Evolutionary conservation across 805 yeast species (phyloP).

Genomic region (Candida pini): DNA sequence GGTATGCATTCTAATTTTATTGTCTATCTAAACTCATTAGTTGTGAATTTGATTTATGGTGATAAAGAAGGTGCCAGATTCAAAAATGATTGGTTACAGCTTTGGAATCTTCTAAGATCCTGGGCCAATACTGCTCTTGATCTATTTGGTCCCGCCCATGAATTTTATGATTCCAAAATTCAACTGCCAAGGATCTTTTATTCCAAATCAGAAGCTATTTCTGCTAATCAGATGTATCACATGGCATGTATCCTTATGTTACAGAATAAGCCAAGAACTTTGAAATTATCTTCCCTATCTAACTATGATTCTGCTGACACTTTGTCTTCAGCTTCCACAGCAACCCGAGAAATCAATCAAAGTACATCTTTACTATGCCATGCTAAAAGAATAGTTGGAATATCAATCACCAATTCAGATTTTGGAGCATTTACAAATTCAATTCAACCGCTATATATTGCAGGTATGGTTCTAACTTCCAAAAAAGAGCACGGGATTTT

Average conservation of each 20-base stretch:
- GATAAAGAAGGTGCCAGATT: conserved; percentile 24
- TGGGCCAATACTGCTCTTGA: conserved; percentile 30
- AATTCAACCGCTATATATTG: conserved; percentile 24
- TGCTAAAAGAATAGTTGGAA: conserved; percentile 33
- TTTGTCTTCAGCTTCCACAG: not conserved
- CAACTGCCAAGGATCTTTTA: conserved; percentile 36
- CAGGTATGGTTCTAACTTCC: conserved; percentile 20
- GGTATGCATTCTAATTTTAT: conserved; percentile 35
- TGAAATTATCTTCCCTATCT: conserved; percentile 19
- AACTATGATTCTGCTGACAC: conserved; percentile 6
- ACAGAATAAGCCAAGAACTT: conserved; percentile 34
- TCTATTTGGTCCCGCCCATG: conserved; percentile 28
- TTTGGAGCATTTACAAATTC: conserved; percentile 23
- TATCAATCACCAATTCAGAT: conserved; percentile 27
- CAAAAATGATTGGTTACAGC: conserved; percentile 30
- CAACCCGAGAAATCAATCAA: not conserved
- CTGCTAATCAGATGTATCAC: conserved; percentile 36
- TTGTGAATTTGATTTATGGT: conserved; percentile 28
- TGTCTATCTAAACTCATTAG: conserved; percentile 33
- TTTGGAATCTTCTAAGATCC: conserved; percentile 32
- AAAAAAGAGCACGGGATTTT: conserved; percentile 20
- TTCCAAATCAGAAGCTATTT: conserved; percentile 36
- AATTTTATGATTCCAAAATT: conserved; percentile 21
- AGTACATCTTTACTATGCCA: conserved; percentile 29
- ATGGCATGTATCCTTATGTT: conserved; percentile 36